These are phyloP conservation scores for Batkoa obscura DNA, from an alignment of 371 early-diverging fungal genomes.

Conservation along the genomic window DNA sequence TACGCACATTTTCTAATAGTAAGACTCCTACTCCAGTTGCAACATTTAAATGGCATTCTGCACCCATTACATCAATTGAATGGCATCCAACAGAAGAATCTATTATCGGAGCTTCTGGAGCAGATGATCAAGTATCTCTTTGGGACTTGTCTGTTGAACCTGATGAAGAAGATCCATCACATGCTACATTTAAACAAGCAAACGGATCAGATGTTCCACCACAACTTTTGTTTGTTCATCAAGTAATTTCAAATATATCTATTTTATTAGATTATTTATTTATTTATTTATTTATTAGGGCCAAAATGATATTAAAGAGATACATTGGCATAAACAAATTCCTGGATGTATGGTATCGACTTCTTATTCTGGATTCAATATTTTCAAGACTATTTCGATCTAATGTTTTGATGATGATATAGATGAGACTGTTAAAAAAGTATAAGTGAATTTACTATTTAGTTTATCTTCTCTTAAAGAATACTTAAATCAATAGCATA, in stretches of 20 bases:
- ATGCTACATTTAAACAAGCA: constrained; percentile 12
- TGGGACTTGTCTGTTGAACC: constrained; percentile 95
- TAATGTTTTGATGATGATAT: constrained; percentile 11
- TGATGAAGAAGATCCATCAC: constrained; percentile 62
- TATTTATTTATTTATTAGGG: constrained; percentile 18
- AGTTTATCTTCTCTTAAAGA: too few species aligned
- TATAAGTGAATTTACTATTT: too few species aligned
- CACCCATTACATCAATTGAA: constrained; percentile 86
- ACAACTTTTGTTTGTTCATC: constrained; percentile 89
- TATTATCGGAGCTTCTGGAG: constrained; percentile 78
- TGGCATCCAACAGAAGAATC: constrained; percentile 92
- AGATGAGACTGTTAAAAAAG: neutral
- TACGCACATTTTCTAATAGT: constrained; percentile 34
- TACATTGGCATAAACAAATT: constrained; percentile 89
- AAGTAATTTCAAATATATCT: constrained; percentile 5
- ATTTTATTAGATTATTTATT: too few species aligned
- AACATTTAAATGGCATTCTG: constrained; percentile 86
- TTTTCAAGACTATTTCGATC: constrained; percentile 86
- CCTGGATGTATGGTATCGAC: constrained; percentile 81
- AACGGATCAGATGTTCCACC: constrained; percentile 52
- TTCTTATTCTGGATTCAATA: constrained; percentile 74
- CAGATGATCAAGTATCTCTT: constrained; percentile 88
- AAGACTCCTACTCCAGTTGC: constrained; percentile 61
- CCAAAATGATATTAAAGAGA: constrained; percentile 81
- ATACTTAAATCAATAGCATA: too few species aligned